Percentiles rank a stretch among this genome's conserved stretches.
phyloP scores from a whole-genome alignment of 2,329 filamentous ascomycete species.

The Talaromyces atroroseus region DNA sequence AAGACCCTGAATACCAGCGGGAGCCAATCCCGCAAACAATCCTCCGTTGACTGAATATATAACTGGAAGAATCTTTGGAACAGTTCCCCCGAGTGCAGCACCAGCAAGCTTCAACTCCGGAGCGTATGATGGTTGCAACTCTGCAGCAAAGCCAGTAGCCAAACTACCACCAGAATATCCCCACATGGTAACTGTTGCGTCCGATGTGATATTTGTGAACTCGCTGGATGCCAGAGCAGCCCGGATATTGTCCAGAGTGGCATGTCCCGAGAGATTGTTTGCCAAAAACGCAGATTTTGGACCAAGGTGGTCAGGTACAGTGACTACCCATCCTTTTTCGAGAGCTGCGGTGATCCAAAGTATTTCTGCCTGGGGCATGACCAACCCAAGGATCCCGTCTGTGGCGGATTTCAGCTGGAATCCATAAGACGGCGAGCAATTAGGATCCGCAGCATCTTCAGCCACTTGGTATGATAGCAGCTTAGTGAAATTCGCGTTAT shows the following conservation, averaged over 20 bases:
- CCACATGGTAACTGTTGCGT: constrained; percentile 43
- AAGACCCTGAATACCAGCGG: constrained; percentile 24
- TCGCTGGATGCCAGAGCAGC: constrained; percentile 30
- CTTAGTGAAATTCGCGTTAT: constrained; percentile 24
- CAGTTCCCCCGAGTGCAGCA: constrained; percentile 46
- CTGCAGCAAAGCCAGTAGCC: constrained; percentile 45
- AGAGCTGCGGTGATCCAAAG: constrained; percentile 34
- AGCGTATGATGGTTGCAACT: constrained; percentile 46
- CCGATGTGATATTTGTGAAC: constrained; percentile 27
- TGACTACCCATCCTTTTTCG: constrained; percentile 44
- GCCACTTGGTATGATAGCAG: constrained; percentile 42
- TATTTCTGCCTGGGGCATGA: constrained; percentile 31
- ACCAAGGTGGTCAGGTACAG: constrained; percentile 45
- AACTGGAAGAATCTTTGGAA: constrained; percentile 37
- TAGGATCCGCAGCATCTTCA: constrained; percentile 22
- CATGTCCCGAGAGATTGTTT: constrained; percentile 39
- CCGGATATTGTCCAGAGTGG: constrained; percentile 41
- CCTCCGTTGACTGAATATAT: constrained; percentile 30
- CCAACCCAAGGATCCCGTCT: constrained; percentile 28
- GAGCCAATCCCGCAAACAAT: constrained; percentile 32
- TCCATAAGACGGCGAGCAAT: constrained; percentile 25
- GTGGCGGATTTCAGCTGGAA: constrained; percentile 34
- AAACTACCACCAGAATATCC: constrained; percentile 54
- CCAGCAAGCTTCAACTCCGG: constrained; percentile 47
- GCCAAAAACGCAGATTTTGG: constrained; percentile 40